Percentiles rank a stretch among this genome's conserved stretches.
Evolutionary conservation across 2,329 filamentous ascomycete species (phyloP).

Genomic region (Aspergillus spinulosporus): DNA sequence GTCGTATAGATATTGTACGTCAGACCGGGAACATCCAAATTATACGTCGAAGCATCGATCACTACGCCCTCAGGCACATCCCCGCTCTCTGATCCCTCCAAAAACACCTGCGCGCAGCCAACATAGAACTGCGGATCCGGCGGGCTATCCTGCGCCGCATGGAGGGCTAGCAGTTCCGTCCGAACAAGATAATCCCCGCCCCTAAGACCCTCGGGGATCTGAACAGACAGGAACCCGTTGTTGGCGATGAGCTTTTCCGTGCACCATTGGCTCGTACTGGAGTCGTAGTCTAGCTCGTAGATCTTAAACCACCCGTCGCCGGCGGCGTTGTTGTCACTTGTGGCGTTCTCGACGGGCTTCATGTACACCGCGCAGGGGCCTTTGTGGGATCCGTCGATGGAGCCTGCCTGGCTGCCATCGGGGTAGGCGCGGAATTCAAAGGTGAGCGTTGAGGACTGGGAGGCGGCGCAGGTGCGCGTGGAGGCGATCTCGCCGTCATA

Average conservation of each 20-base stretch:
- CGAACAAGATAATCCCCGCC: slow-evolving; percentile 71
- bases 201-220: slow-evolving; percentile 61
- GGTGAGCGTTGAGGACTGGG: slow-evolving; percentile 58
- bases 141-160: slow-evolving; percentile 56
- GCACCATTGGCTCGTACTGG: slow-evolving; percentile 63
- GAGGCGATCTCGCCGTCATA: slow-evolving; percentile 51
- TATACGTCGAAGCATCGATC: slow-evolving; percentile 65
- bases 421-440: slow-evolving; percentile 67
- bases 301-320: slow-evolving; percentile 79
- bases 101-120: slow-evolving; percentile 70
- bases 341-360: slow-evolving; percentile 65
- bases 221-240: slow-evolving; percentile 63
- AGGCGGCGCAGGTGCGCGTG: slow-evolving; percentile 48
- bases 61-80: slow-evolving; percentile 55
- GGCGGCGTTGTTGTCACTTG: slow-evolving; percentile 50
- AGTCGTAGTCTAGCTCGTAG: slow-evolving; percentile 69
- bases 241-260: slow-evolving; percentile 67
- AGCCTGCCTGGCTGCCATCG: slow-evolving; percentile 54
- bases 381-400: slow-evolving; percentile 62
- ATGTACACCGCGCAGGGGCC: slow-evolving; percentile 73
- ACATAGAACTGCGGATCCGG: slow-evolving; percentile 70
- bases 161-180: slow-evolving; percentile 68
- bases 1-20: slow-evolving; percentile 65
- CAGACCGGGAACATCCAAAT: slow-evolving; percentile 55
- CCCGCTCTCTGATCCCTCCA: slow-evolving; percentile 53